Evolutionary conservation across 2,329 filamentous ascomycete genomes (phyloP), one percentile per base, ranked within the genome.

Genomic region (Gnomoniopsis sp.): DNA sequence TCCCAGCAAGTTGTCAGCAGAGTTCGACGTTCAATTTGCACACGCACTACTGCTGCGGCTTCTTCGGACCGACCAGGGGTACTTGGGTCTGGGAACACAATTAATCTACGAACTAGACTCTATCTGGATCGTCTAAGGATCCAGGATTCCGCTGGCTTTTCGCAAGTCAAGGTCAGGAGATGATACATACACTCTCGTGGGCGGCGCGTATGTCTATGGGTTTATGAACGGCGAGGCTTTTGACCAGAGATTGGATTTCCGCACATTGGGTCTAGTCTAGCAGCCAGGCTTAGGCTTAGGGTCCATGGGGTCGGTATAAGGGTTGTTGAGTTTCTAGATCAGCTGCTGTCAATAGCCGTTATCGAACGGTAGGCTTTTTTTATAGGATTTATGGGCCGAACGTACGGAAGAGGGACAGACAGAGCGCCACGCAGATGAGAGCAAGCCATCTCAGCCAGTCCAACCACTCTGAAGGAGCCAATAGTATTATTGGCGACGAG

Each of bases 141-240:
- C 52, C 12, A 36, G 52, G 30, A 43, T 54, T 15, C 52, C 52
- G 3, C 43, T 54, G 17, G 48, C 48, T 3, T 38, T 54, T 6
- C 26, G 30, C 6, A 47, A 7, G 1, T 43, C 3, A 43, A 26
- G 10, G 12, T 8, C 3, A 10, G 19, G n/a, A 23, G 15, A 12
- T 19, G n/a, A n/a, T n/a, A n/a, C 6, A 7, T 48, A 54, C 34
- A 48, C 15, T 12, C 14, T 54, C 3, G 43, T 54, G 17, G 52
- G 52, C 19, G 52, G 52, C 8, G 43, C 52, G 15, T 54, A 54
- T 30, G 52, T 54, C 6, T 43, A 54, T n/a, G 52, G 43, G 1
- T 48, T 47, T 21, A 54, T 54, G 52, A 17, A 34, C 17, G 41
- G 43, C n/a, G 52, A 54, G 26, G 52, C 52, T 7, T 12, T 47